These are phyloP conservation scores for Kwoniella sp. DNA, from an alignment of 768 basidiomycete species.

Conservation along the genomic window DNA sequence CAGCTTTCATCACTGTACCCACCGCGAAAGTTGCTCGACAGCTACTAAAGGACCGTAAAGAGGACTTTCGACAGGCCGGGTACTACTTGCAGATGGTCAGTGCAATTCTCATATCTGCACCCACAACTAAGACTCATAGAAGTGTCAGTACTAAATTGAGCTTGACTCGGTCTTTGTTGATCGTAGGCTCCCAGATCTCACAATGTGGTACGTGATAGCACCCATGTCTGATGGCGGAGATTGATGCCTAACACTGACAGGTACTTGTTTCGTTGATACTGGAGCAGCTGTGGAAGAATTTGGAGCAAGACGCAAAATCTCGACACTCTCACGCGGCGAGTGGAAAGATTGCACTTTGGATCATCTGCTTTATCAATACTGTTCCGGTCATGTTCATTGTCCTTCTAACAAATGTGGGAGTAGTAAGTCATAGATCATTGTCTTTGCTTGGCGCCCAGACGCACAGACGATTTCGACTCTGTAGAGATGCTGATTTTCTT, in stretches of 20 bases:
- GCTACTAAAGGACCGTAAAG: conserved; percentile 10
- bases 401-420: conserved; percentile 36
- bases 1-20: conserved; percentile 36
- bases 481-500: not conserved
- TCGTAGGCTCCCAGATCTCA: conserved; percentile 26
- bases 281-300: conserved; percentile 46
- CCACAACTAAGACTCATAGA: too few species aligned
- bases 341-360: conserved; percentile 27
- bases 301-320: conserved; percentile 31
- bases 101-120: not conserved
- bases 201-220: conserved; percentile 30
- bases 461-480: too few species aligned
- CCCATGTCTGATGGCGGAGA: too few species aligned
- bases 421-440: conserved; percentile 29
- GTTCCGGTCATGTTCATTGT: conserved; percentile 44
- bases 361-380: conserved; percentile 42
- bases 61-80: conserved; percentile 8
- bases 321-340: conserved; percentile 22
- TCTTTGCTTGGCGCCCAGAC: too few species aligned
- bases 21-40: conserved; percentile 29
- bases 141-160: too few species aligned
- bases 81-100: conserved; percentile 30
- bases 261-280: not conserved
- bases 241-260: too few species aligned
- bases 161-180: not conserved